A percentile compares a stretch with the other conserved stretches of the same genome.
Conservation (phyloP, 1,284 basidiomycete species). For the Austroboletus niveus region DNA sequence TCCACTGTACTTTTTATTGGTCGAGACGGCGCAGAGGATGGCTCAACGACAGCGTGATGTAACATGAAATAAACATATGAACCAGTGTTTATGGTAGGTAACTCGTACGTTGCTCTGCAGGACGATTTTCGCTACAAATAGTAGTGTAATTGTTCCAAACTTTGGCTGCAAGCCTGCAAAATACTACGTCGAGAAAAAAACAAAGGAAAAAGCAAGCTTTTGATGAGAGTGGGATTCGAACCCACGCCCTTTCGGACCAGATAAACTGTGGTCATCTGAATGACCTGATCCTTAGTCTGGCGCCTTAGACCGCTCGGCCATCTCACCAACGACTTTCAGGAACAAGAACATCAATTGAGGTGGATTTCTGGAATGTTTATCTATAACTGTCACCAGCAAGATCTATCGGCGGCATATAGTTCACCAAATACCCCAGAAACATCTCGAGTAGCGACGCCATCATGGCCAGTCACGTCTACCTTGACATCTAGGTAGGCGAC, state of each 20-base stretch:
- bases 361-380: no score
- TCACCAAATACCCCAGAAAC: neutral
- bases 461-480: slow-evolving; percentile 29
- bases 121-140: no score
- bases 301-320: slow-evolving; percentile 62
- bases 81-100: no score
- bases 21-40: no score
- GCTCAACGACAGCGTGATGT: no score
- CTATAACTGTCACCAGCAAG: neutral
- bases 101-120: no score
- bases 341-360: neutral
- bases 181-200: no score
- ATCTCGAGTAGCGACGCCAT: neutral
- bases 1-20: no score
- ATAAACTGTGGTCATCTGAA: slow-evolving; percentile 35
- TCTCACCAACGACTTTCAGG: slow-evolving; percentile 11
- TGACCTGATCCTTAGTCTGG: slow-evolving; percentile 57
- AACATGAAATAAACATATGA: no score
- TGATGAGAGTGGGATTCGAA: slow-evolving; percentile 67
- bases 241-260: slow-evolving; percentile 64
- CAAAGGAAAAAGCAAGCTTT: slow-evolving; percentile 4
- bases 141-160: no score
- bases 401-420: neutral
- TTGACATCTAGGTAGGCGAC: slow-evolving; percentile 44
- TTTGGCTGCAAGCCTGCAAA: no score